Percentiles rank a stretch among this genome's conserved stretches.
Conservation (phyloP, 2,329 filamentous ascomycete species). For the Alternaria burnsii region DNA sequence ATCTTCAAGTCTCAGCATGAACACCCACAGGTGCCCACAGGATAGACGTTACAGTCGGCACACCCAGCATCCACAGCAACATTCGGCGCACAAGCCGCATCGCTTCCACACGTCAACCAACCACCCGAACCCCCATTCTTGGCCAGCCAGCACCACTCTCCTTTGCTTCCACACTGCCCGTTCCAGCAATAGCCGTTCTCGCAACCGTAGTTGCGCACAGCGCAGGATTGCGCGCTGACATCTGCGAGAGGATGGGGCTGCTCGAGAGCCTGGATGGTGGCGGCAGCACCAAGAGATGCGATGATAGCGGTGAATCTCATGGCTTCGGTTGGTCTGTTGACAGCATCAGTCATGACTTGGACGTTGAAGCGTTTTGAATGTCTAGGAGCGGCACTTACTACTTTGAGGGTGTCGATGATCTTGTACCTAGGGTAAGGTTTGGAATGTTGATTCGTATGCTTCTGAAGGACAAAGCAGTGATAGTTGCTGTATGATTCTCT, state of each 20-base stretch:
- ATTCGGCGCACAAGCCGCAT: neutral
- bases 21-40: neutral
- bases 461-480: neutral
- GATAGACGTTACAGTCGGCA: neutral
- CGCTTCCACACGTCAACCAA: neutral
- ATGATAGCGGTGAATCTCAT: constrained; percentile 12
- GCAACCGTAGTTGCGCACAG: neutral
- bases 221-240: neutral
- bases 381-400: neutral
- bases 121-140: rapidly evolving
- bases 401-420: neutral
- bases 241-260: neutral
- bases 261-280: neutral
- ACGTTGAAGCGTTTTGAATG: neutral
- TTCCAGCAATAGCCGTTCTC: neutral
- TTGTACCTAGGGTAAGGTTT: too few relatives aligned
- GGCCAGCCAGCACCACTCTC: neutral
- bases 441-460: neutral
- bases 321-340: neutral
- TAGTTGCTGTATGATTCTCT: neutral
- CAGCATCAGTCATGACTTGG: too few relatives aligned
- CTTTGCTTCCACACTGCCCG: neutral
- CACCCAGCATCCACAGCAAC: neutral
- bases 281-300: neutral
- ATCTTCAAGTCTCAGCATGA: neutral